These are phyloP conservation scores for Pseudofabraea citricarpa DNA, from an alignment of 2,329 filamentous ascomycete genomes.

Conservation along the genomic window DNA sequence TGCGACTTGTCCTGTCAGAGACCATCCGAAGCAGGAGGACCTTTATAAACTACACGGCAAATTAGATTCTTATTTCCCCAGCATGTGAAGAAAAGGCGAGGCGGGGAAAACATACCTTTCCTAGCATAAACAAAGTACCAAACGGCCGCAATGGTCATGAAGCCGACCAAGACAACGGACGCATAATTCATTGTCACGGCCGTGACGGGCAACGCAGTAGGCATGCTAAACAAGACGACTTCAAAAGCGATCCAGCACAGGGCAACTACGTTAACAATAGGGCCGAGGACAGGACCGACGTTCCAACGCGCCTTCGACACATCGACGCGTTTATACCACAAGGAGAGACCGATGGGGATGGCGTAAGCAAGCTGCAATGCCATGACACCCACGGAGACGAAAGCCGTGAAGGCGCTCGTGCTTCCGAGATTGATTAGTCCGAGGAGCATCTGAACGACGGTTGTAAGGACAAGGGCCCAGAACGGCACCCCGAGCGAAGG, in stretches of 20 bases:
- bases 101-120: constrained; percentile 35
- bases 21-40: constrained; percentile 18
- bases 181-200: constrained; percentile 51
- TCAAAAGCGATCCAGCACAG: constrained; percentile 54
- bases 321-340: constrained; percentile 55
- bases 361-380: constrained; percentile 69
- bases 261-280: constrained; percentile 53
- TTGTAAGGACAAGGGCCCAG: constrained; percentile 58
- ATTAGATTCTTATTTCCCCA: background rate
- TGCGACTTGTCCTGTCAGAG: no score
- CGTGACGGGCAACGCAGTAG: constrained; percentile 52
- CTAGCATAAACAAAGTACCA: constrained; percentile 48
- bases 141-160: constrained; percentile 42
- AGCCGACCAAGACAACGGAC: constrained; percentile 49
- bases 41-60: constrained; percentile 15
- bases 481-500: constrained; percentile 57
- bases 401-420: constrained; percentile 64
- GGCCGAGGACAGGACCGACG: constrained; percentile 54
- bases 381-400: constrained; percentile 67
- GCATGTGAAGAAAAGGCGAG: background rate
- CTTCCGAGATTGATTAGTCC: constrained; percentile 68
- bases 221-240: constrained; percentile 61
- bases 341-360: constrained; percentile 67
- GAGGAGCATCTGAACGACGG: constrained; percentile 59
- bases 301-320: constrained; percentile 52